A percentile compares a stretch with the other conserved stretches of the same genome.
phyloP scores from a whole-genome alignment of 1,284 basidiomycete genomes.

The Omphalotus olearius region DNA sequence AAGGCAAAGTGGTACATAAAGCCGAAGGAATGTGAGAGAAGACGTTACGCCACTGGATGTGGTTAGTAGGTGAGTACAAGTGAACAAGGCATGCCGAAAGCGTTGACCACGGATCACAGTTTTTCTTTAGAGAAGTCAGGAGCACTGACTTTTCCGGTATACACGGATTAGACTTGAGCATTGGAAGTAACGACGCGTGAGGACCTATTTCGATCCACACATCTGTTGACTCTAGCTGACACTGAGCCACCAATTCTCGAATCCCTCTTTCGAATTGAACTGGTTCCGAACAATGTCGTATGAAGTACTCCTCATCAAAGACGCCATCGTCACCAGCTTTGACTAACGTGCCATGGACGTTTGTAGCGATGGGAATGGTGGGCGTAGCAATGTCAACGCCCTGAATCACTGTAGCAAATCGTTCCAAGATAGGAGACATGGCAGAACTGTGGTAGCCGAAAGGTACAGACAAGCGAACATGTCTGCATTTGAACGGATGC shows the following conservation, averaged over 20 bases:
- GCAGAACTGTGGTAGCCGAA: slow-evolving; percentile 63
- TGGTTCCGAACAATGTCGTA: slow-evolving; percentile 55
- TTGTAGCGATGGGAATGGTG: slow-evolving; percentile 54
- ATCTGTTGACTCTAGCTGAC: slow-evolving; percentile 28
- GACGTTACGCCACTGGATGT: slow-evolving; percentile 50
- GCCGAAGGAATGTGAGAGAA: slow-evolving; percentile 42
- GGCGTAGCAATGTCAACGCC: slow-evolving; percentile 39
- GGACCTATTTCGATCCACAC: slow-evolving; percentile 67
- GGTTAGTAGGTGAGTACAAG: slow-evolving; percentile 39
- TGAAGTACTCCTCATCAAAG: slow-evolving; percentile 51
- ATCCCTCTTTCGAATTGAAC: slow-evolving; percentile 54
- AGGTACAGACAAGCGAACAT: slow-evolving; percentile 43
- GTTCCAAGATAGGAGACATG: slow-evolving; percentile 52
- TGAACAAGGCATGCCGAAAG: slow-evolving; percentile 41
- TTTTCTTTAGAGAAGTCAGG: slow-evolving; percentile 47
- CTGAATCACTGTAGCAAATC: slow-evolving; percentile 37
- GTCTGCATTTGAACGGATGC: slow-evolving; percentile 33
- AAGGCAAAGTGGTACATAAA: slow-evolving; percentile 47
- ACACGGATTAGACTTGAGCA: slow-evolving; percentile 42
- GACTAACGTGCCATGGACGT: slow-evolving; percentile 49
- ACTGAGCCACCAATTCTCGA: slow-evolving; percentile 28
- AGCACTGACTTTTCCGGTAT: slow-evolving; percentile 29
- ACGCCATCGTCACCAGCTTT: slow-evolving; percentile 43
- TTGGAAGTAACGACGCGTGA: slow-evolving; percentile 50
- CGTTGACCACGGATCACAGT: slow-evolving; percentile 38